Base-by-base conservation (phyloP, 805 yeast genomes). In the Candida gorgasii region DNA sequence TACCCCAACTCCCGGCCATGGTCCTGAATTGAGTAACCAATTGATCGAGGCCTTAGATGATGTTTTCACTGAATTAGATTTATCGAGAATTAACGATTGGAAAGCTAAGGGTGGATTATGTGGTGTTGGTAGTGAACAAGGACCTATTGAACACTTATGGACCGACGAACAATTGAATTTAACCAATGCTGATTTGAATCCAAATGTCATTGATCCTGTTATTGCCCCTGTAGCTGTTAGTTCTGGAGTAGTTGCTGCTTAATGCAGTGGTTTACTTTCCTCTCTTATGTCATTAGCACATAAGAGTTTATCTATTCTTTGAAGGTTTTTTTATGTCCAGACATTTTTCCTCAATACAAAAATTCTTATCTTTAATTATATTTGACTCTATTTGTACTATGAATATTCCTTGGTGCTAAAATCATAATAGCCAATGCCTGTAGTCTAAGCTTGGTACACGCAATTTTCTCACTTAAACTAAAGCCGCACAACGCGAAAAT, bases 1-100 rank as follows among this genome's bases (percentile, higher is more conserved):
- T 60, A 93, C 99, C n/a, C 98, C 99, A 43, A 90, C 99, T 31
- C 99, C 99, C 27, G 97, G 97, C 42, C 99, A 93, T 63, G 78
- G 81, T 14, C 75, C 80, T 45, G 86, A 83, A 44, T 73, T 88
- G 38, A 76, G 92, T 40, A 88, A 89, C 61, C 75, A 80, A 51
- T 76, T 93, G 53, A 75, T 93, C 42, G 78, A 69, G 8, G 89
- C 97, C 9, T 73, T 93, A 37, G 96, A 89, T 53, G 77, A 79
- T 36, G 88, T 90, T 17, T 93, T 92, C 72, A 73, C 71, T 31
- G 84, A 84, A 49, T 74, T 93, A 63, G 75, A 73, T 47, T 77
- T 92, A 62, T 82, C 83, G 63, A 82, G 93, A 61, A 81, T 83
- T 36, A 58, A 71, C 37, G 92, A 87, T 58, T 88, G 97, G 90